phyloP scores from a whole-genome alignment of 2,329 filamentous ascomycete species.

The Tolypocladium cylindrosporum region DNA sequence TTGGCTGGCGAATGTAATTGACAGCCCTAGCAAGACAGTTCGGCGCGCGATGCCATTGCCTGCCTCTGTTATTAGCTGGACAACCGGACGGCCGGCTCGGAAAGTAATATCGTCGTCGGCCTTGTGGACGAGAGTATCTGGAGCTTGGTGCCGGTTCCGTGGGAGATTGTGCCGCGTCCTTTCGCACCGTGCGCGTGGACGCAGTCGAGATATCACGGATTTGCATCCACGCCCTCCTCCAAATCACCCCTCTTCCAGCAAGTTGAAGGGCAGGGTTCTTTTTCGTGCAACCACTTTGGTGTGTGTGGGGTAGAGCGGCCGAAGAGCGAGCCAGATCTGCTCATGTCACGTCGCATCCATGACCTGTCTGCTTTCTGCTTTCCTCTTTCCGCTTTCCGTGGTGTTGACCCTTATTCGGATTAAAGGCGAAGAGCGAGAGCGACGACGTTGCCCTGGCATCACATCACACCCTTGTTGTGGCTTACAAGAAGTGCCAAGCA shows the following conservation, averaged over 20 bases:
- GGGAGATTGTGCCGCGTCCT: not conserved
- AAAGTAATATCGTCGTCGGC: not conserved
- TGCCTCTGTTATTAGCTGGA: not conserved
- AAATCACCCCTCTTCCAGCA: not conserved
- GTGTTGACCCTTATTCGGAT: not conserved
- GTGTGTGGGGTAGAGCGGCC: not conserved
- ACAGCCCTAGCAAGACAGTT: not conserved
- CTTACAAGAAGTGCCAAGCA: constrained; percentile 3
- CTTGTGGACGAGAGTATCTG: not conserved
- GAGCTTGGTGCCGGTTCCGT: not conserved
- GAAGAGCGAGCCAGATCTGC: constrained; percentile 6
- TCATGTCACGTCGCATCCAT: constrained; percentile 14
- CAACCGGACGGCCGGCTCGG: not conserved
- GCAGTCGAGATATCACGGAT: not conserved
- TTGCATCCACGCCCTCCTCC: not conserved
- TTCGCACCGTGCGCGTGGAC: not conserved
- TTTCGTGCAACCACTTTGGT: not conserved
- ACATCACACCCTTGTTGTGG: not conserved
- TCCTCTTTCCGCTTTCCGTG: not conserved
- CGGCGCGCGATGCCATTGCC: not conserved
- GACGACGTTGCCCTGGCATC: not conserved
- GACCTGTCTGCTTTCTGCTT: not conserved
- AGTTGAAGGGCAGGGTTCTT: not conserved
- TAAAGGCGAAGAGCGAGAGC: not conserved
- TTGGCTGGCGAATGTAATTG: not conserved